A percentile compares a stretch with the other conserved stretches of the same genome.
These are phyloP conservation scores for Sugiyamaella smithiae DNA, from an alignment of 805 yeast species.

Conservation along the genomic window DNA sequence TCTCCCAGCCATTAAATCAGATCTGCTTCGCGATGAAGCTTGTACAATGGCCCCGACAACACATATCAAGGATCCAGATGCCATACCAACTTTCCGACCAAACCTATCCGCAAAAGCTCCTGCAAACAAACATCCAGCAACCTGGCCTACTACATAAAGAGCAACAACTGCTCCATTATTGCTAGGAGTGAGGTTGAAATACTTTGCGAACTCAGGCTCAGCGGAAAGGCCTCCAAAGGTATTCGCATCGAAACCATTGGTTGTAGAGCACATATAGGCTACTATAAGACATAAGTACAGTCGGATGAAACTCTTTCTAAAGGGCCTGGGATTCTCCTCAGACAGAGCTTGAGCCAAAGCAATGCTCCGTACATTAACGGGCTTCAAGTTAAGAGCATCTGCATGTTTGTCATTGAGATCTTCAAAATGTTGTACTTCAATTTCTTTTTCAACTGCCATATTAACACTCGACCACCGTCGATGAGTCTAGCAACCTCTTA, in stretches of 20 bases:
- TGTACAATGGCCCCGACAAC: constrained; percentile 13
- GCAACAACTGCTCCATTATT: constrained; percentile 16
- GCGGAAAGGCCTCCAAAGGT: constrained; percentile 12
- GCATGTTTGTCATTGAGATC: background rate
- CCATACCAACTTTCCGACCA: constrained; percentile 19
- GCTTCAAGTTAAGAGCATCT: background rate
- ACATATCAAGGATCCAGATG: constrained; percentile 11
- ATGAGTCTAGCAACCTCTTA: background rate
- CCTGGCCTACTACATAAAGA: constrained; percentile 18
- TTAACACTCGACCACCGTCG: background rate
- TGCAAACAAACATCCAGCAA: constrained; percentile 14
- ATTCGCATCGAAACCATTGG: constrained; percentile 16
- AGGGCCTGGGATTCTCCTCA: constrained; percentile 6
- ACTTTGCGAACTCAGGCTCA: constrained; percentile 4
- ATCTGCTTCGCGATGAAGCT: constrained; percentile 9
- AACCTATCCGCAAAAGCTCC: constrained; percentile 10
- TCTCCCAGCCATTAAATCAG: constrained; percentile 16
- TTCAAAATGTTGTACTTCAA: background rate
- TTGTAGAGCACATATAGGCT: constrained; percentile 11
- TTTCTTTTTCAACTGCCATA: background rate
- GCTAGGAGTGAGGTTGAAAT: constrained; percentile 11
- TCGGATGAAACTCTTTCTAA: constrained; percentile 4
- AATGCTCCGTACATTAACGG: constrained; percentile 1
- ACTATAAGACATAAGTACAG: constrained; percentile 13
- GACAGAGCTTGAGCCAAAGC: constrained; percentile 9